Evolutionary conservation across 495 filamentous ascomycete species (phyloP).

Genomic region (Daldinia vernicosa): DNA sequence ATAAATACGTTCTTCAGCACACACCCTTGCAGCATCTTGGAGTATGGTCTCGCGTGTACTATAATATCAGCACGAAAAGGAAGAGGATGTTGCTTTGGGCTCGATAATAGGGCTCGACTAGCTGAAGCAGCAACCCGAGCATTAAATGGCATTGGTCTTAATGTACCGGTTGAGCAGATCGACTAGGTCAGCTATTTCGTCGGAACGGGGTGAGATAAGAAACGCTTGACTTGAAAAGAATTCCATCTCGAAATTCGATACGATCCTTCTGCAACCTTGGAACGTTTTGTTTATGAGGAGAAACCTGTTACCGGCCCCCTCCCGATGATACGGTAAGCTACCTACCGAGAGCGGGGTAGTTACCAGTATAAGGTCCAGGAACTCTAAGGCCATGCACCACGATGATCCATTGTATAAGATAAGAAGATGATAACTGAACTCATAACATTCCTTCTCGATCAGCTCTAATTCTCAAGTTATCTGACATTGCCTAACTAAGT

Average conservation of each 20-base stretch:
- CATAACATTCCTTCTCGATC: too few species aligned
- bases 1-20: slow-evolving; percentile 67
- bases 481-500: not conserved
- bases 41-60: slow-evolving; percentile 11
- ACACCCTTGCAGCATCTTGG: slow-evolving; percentile 71
- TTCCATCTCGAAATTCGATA: slow-evolving; percentile 4
- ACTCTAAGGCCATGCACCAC: not conserved
- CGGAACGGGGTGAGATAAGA: slow-evolving; percentile 3
- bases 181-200: not conserved
- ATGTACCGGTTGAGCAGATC: not conserved
- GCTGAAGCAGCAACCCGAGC: slow-evolving; percentile 6
- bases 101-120: slow-evolving; percentile 4
- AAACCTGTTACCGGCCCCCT: slow-evolving; percentile 10
- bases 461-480: not conserved
- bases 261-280: not conserved
- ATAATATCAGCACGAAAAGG: not conserved
- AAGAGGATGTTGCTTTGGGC: slow-evolving; percentile 4
- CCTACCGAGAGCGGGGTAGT: slow-evolving; percentile 42
- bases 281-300: slow-evolving; percentile 14
- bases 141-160: slow-evolving; percentile 20
- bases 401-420: not conserved
- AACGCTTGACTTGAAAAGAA: not conserved
- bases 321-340: slow-evolving; percentile 20
- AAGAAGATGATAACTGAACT: too few species aligned
- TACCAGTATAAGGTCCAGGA: not conserved